Percentiles rank a stretch among this genome's conserved stretches.
phyloP scores from a whole-genome alignment of 768 basidiomycete genomes.

The Chalciporus piperatus region DNA sequence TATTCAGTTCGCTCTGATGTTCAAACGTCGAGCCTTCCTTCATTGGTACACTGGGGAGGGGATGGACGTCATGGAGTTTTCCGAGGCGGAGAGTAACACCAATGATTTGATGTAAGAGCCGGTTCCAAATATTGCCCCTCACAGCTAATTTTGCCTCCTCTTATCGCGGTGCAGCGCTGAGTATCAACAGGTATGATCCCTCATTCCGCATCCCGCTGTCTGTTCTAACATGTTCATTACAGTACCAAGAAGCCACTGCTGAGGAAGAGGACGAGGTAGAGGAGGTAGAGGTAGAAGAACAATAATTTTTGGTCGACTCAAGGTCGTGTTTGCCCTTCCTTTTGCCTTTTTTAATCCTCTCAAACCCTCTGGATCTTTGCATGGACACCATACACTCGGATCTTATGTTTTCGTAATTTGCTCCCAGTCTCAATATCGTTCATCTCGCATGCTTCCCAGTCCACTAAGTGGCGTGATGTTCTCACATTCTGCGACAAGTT shows the following conservation, averaged over 20 bases:
- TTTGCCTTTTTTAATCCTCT: not conserved
- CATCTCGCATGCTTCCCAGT: not conserved
- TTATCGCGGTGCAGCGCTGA: constrained; percentile 58
- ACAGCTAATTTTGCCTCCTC: constrained; percentile 9
- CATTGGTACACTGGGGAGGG: constrained; percentile 93
- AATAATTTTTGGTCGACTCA: constrained; percentile 21
- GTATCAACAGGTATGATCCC: constrained; percentile 71
- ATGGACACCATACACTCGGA: not conserved
- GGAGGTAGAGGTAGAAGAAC: constrained; percentile 23
- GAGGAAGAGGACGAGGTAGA: constrained; percentile 44
- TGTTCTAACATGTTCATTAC: constrained; percentile 3
- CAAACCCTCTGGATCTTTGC: not conserved
- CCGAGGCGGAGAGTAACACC: constrained; percentile 83
- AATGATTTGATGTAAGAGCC: constrained; percentile 72
- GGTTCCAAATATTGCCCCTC: not conserved
- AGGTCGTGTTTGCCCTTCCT: not conserved
- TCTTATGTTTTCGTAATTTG: not conserved
- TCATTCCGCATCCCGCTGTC: not conserved
- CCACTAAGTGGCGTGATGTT: not conserved
- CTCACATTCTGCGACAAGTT: not conserved
- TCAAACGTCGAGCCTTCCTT: constrained; percentile 79
- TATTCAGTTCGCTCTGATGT: constrained; percentile 73
- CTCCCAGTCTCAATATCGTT: not conserved
- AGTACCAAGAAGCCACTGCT: constrained; percentile 61
- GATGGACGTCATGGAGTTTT: constrained; percentile 83